These are phyloP conservation scores for Amanita molliuscula DNA, from an alignment of 768 basidiomycete genomes.

Conservation along the genomic window DNA sequence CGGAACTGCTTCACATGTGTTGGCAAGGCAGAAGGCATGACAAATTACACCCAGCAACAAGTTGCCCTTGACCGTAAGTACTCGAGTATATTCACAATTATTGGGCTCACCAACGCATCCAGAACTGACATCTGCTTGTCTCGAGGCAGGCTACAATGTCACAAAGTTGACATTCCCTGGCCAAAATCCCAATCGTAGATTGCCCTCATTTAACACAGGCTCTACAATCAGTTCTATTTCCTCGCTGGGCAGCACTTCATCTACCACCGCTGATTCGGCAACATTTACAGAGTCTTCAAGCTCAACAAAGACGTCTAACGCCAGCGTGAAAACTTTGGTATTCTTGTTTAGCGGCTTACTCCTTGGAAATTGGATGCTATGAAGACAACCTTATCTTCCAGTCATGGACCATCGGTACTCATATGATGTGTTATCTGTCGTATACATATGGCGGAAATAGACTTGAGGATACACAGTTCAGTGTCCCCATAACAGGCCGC, in stretches of 20 bases:
- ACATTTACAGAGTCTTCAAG: neutral
- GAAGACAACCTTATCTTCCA: neutral
- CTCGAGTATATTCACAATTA: neutral
- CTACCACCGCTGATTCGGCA: neutral
- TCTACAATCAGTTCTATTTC: neutral
- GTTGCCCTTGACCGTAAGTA: neutral
- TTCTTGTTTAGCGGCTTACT: neutral
- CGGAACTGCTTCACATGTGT: constrained; percentile 2
- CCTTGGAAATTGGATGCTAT: neutral
- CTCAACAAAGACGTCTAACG: neutral
- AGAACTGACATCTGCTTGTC: neutral
- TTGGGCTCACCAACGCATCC: neutral
- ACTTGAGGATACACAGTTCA: too few relatives aligned
- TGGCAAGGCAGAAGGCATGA: neutral
- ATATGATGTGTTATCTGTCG: too few relatives aligned
- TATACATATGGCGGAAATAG: too few relatives aligned
- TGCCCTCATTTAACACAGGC: constrained; percentile 10
- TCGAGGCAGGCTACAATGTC: constrained; percentile 8
- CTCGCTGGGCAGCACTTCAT: neutral
- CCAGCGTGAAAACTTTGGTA: neutral
- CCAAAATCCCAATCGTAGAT: constrained; percentile 16
- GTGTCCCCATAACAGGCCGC: too few relatives aligned
- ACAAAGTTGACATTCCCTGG: constrained; percentile 19
- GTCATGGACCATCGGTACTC: too few relatives aligned
- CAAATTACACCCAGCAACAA: neutral